Evolutionary conservation across 208 protist genomes (phyloP), one percentile per base, ranked within the genome.

Genomic region (Crithidia fasciculata): DNA sequence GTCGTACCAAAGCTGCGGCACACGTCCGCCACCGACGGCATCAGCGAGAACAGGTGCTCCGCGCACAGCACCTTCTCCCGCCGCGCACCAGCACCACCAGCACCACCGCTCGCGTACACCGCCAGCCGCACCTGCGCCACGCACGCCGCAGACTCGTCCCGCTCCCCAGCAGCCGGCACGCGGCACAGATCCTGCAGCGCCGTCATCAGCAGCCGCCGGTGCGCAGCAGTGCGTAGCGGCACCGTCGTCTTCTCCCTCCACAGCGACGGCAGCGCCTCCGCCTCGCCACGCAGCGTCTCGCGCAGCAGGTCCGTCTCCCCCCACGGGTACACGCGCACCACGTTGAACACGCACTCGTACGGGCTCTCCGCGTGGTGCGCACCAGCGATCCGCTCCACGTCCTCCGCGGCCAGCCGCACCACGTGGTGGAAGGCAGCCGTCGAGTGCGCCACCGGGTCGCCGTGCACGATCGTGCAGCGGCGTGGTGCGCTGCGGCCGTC

Each of bases 61-160:
- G 45, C 58, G 58, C 57, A 65, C 44, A 73, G 44, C 37, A 58
- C 58, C 9, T 39, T 56, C 45, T 58, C 68, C 28, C 37, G 7
- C 36, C 9, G 8, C 68, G 68, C 39, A 8, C 16, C 47, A n/a
- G 43, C 49, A 10, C 18, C 28, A 28, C 28, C 28, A 28, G 28
- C 56, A 18, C 43, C 7, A 37, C 37, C 8, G 16, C 44, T 15
- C 5, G 68, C 16, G 68, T 73, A 73, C 45, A 73, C 68, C 39
- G 68, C 68, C 45, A 73, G 39, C 68, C 58, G 56, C 41, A 73
- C 68, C 68, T 65, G 68, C 39, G 13, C 37, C 68, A 73, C 68
- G 28, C 68, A 73, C 58, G 37, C 49, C n/a, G 56, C 28, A 5
- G 56, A 41, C 45, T 37, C 47, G 16, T 59, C n/a, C 9, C 47